Percentiles rank a stretch among this genome's conserved stretches.
Conservation (phyloP, 345 rosid genomes). For the Boechera stricta region DNA sequence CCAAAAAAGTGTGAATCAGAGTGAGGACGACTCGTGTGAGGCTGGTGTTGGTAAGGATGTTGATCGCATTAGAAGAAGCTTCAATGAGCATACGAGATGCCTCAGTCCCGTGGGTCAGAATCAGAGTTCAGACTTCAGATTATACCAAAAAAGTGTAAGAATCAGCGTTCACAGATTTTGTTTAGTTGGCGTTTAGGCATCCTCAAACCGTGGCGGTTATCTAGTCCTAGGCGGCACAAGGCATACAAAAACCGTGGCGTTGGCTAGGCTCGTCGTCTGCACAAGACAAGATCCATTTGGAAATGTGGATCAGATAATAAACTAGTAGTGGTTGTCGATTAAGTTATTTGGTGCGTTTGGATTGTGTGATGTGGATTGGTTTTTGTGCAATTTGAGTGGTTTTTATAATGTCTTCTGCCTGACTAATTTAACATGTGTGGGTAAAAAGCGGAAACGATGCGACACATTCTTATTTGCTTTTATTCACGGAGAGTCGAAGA, state of each 20-base stretch:
- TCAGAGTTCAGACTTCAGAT: background rate
- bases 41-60: background rate
- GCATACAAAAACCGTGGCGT: background rate
- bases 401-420: background rate
- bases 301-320: background rate
- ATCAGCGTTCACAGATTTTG: background rate
- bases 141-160: background rate
- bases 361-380: background rate
- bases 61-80: background rate
- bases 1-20: background rate
- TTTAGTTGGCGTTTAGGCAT: too few species aligned
- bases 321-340: background rate
- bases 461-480: too few species aligned
- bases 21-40: background rate
- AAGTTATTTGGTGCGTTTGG: background rate
- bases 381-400: background rate
- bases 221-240: background rate
- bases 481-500: too few species aligned
- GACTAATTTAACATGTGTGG: background rate
- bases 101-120: background rate
- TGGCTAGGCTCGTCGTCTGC: background rate
- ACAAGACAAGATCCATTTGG: constrained; percentile 1
- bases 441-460: too few species aligned
- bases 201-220: background rate
- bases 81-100: background rate